These are phyloP conservation scores for Hygrocybe coccinea DNA, from an alignment of 768 basidiomycete genomes.

Conservation along the genomic window DNA sequence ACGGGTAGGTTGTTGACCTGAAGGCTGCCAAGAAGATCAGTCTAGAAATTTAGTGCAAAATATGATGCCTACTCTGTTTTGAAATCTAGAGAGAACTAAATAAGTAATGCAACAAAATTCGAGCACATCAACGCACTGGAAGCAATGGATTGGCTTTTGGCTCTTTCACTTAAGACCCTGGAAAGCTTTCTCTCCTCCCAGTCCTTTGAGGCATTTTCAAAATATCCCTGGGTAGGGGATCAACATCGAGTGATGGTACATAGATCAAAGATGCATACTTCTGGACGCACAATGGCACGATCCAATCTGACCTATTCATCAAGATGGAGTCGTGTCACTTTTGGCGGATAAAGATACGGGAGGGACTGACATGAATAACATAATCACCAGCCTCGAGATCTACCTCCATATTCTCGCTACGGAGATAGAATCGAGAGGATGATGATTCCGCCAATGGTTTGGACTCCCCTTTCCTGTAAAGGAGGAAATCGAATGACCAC, in stretches of 20 bases:
- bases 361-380: slow-evolving; percentile 34
- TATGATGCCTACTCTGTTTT: slow-evolving; percentile 12
- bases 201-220: slow-evolving; percentile 15
- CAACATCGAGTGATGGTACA: not conserved
- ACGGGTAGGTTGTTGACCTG: slow-evolving; percentile 30
- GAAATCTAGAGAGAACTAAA: slow-evolving; percentile 20
- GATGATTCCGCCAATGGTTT: slow-evolving; percentile 31
- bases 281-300: slow-evolving; percentile 18
- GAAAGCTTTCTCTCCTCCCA: slow-evolving; percentile 39
- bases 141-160: slow-evolving; percentile 44
- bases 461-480: slow-evolving; percentile 41
- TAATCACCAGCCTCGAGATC: slow-evolving; percentile 40
- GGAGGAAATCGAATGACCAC: slow-evolving; percentile 45
- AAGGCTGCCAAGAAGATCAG: slow-evolving; percentile 13
- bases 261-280: slow-evolving; percentile 13
- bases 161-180: slow-evolving; percentile 38
- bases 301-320: slow-evolving; percentile 31
- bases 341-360: not conserved
- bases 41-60: not conserved
- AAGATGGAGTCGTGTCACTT: not conserved
- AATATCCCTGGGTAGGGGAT: slow-evolving; percentile 17
- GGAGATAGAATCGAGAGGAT: slow-evolving; percentile 26
- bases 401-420: slow-evolving; percentile 39
- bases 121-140: slow-evolving; percentile 33
- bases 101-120: slow-evolving; percentile 16